Percentiles rank a stretch among this genome's conserved stretches.
phyloP scores from a whole-genome alignment of 495 filamentous ascomycete species.

The Aspergillus sclerotiicarbonarius region DNA sequence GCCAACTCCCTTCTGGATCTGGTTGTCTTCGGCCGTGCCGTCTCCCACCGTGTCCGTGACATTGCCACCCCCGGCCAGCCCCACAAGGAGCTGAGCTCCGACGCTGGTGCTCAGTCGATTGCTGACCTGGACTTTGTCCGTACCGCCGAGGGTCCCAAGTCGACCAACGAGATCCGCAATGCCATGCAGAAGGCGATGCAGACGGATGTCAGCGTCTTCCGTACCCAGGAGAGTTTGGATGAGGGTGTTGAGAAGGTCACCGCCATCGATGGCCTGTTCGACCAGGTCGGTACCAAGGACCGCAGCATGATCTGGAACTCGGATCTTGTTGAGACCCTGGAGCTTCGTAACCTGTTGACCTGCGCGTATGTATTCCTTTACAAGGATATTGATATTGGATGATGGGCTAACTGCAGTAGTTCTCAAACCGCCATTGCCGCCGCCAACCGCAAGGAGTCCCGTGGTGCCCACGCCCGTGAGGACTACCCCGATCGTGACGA shows the following conservation, averaged over 20 bases:
- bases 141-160: slow-evolving; percentile 78
- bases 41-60: slow-evolving; percentile 92
- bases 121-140: slow-evolving; percentile 81
- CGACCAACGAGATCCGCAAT: slow-evolving; percentile 78
- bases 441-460: slow-evolving; percentile 86
- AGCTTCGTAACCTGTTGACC: slow-evolving; percentile 88
- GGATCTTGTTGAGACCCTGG: slow-evolving; percentile 91
- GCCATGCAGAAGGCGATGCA: slow-evolving; percentile 99
- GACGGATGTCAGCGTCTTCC: slow-evolving; percentile 94
- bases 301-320: slow-evolving; percentile 99
- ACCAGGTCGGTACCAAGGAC: slow-evolving; percentile 88
- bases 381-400: background rate
- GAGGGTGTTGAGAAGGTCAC: slow-evolving; percentile 80
- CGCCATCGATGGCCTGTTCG: slow-evolving; percentile 76
- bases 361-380: slow-evolving; percentile 68
- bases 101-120: slow-evolving; percentile 85
- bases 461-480: slow-evolving; percentile 92
- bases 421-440: slow-evolving; percentile 86
- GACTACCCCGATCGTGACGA: slow-evolving; percentile 94
- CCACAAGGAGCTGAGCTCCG: slow-evolving; percentile 70
- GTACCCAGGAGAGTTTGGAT: slow-evolving; percentile 85
- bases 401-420: slow-evolving; percentile 26
- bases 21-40: slow-evolving; percentile 94
- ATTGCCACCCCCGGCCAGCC: slow-evolving; percentile 76
- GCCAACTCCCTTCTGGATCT: slow-evolving; percentile 97